phyloP scores from a whole-genome alignment of 1,139 yeast species.

The Kazachstania sp. region DNA sequence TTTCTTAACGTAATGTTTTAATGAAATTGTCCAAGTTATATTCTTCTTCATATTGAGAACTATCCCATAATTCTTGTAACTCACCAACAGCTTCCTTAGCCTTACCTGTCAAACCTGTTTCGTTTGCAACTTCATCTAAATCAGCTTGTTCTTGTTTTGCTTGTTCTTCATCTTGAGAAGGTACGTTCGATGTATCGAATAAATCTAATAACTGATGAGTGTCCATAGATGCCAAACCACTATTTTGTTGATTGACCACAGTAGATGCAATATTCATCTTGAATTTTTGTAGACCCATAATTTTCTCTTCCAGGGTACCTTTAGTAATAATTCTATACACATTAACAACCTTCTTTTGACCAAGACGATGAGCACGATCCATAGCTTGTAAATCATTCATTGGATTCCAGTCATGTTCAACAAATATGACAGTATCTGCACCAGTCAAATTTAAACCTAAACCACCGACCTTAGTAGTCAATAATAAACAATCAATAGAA shows the following conservation, averaged over 20 bases:
- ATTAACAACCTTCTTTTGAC: constrained; percentile 94
- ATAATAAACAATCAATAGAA: constrained; percentile 80
- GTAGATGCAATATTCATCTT: constrained; percentile 96
- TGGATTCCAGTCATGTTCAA: constrained; percentile 99
- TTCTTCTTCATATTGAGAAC: constrained; percentile 91
- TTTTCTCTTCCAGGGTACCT: constrained; percentile 90
- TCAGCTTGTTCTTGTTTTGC: constrained; percentile 24
- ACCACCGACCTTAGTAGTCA: constrained; percentile 98
- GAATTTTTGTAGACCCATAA: constrained; percentile 96
- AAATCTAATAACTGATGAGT: constrained; percentile 88
- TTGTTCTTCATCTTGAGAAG: constrained; percentile 34
- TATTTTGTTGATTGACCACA: constrained; percentile 90
- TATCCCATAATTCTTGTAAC: constrained; percentile 94
- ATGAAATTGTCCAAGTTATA: constrained; percentile 89
- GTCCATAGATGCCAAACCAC: constrained; percentile 93
- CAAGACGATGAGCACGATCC: constrained; percentile 98
- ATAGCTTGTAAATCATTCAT: constrained; percentile 99
- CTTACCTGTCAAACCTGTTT: constrained; percentile 35
- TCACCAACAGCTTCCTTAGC: constrained; percentile 54
- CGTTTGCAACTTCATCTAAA: constrained; percentile 34
- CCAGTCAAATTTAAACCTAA: constrained; percentile 94
- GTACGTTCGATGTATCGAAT: constrained; percentile 50
- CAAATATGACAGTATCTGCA: constrained; percentile 96
- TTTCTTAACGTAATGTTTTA: constrained; percentile 49
- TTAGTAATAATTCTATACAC: constrained; percentile 89